Conservation (phyloP, 805 yeast species). For the Wickerhamomyces rabaulensis region DNA sequence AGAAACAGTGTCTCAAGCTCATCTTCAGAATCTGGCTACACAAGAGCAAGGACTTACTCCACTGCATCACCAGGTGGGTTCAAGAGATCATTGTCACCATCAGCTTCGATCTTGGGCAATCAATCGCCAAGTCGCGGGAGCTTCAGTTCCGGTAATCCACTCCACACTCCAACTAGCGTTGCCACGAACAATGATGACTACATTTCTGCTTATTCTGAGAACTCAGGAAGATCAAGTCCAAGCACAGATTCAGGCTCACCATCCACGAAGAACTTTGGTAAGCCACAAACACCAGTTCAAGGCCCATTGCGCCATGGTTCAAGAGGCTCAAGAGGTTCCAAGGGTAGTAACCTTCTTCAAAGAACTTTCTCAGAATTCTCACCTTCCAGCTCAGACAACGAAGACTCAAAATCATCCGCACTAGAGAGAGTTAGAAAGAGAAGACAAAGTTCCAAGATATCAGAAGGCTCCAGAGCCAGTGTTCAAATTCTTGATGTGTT, state of each 20-base stretch:
- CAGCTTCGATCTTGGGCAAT: conserved; percentile 23
- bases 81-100: conserved; percentile 45
- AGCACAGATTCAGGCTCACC: conserved; percentile 27
- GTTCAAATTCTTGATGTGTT: conserved; percentile 54
- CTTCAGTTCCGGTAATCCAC: conserved; percentile 11
- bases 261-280: conserved; percentile 12
- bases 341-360: conserved; percentile 12
- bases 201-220: conserved; percentile 16
- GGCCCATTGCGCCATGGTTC: conserved; percentile 6
- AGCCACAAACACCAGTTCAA: conserved; percentile 3
- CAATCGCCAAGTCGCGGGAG: conserved; percentile 28
- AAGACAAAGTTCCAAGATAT: conserved; percentile 41
- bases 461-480: conserved; percentile 16
- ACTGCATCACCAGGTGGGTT: conserved; percentile 31
- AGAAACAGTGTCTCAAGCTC: conserved; percentile 33
- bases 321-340: conserved; percentile 16
- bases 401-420: conserved; percentile 48
- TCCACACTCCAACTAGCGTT: conserved; percentile 14
- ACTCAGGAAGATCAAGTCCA: conserved; percentile 30
- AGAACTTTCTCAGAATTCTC: conserved; percentile 31
- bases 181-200: conserved; percentile 31
- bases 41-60: conserved; percentile 27
- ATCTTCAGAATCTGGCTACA: conserved; percentile 28
- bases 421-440: conserved; percentile 47
- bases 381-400: conserved; percentile 62